Percentiles rank a stretch among this genome's conserved stretches.
phyloP scores from a whole-genome alignment of 2,329 filamentous ascomycete species.

The Curvularia verruculosa region DNA sequence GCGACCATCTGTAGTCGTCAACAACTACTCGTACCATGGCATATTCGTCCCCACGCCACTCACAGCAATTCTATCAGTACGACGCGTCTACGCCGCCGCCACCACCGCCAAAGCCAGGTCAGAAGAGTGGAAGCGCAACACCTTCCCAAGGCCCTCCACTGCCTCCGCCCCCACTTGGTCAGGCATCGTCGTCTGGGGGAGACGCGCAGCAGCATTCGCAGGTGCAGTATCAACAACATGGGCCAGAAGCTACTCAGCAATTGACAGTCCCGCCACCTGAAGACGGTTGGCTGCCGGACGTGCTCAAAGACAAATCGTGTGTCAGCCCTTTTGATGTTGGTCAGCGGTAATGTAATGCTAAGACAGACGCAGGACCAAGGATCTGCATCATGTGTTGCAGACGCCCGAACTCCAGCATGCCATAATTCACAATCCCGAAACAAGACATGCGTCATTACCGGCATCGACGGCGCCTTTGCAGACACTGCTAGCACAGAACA shows the following conservation, averaged over 20 bases:
- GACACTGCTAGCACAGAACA: constrained; percentile 71
- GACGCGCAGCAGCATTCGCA: constrained; percentile 27
- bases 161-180: constrained; percentile 51
- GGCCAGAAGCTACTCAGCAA: constrained; percentile 27
- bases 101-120: constrained; percentile 54
- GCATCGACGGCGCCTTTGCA: constrained; percentile 70
- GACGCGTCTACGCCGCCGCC: constrained; percentile 56
- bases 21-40: constrained; percentile 37
- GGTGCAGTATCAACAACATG: constrained; percentile 24
- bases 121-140: constrained; percentile 51
- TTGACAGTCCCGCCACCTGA: constrained; percentile 43
- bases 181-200: constrained; percentile 30
- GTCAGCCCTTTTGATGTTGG: constrained; percentile 42
- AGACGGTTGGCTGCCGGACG: constrained; percentile 78
- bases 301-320: constrained; percentile 82
- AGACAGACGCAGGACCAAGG: constrained; percentile 67
- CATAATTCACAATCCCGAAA: constrained; percentile 70
- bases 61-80: constrained; percentile 48
- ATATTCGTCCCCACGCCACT: constrained; percentile 48
- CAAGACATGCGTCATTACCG: constrained; percentile 73
- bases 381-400: constrained; percentile 73
- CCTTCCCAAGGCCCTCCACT: constrained; percentile 53
- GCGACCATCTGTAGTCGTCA: neutral
- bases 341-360: constrained; percentile 17
- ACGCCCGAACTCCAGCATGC: constrained; percentile 71